These are phyloP conservation scores for Aspergillus sp. DNA, from an alignment of 2,329 filamentous ascomycete species.

Conservation along the genomic window DNA sequence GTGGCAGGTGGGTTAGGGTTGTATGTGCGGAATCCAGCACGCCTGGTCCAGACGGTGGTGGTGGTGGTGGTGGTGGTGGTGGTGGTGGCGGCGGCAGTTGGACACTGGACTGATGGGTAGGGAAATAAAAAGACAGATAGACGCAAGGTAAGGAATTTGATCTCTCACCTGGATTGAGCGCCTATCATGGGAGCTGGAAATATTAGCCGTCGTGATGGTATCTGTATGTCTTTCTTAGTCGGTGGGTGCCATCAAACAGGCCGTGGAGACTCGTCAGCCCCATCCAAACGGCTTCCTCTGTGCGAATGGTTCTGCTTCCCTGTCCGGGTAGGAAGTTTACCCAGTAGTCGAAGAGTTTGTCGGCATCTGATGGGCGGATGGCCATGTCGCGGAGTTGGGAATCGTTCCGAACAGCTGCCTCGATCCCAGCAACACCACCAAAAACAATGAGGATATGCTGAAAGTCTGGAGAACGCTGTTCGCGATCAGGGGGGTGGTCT, in stretches of 20 bases:
- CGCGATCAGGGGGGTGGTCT: background rate
- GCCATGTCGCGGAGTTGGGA: constrained; percentile 37
- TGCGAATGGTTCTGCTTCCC: constrained; percentile 78
- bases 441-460: background rate
- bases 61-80: background rate
- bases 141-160: background rate
- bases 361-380: constrained; percentile 64
- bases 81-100: background rate
- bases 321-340: constrained; percentile 78
- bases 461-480: background rate
- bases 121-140: background rate
- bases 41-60: constrained; percentile 1
- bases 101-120: background rate
- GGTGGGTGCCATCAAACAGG: constrained; percentile 44
- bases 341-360: constrained; percentile 80
- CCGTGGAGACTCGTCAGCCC: constrained; percentile 68
- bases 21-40: background rate
- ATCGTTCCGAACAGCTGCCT: background rate
- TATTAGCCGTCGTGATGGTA: background rate
- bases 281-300: constrained; percentile 80
- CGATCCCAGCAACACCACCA: background rate
- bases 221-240: constrained; percentile 2
- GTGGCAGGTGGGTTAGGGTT: background rate
- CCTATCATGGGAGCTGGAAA: background rate
- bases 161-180: constrained; percentile 7